phyloP scores from a whole-genome alignment of 768 basidiomycete genomes.

The Mycena maculata region DNA sequence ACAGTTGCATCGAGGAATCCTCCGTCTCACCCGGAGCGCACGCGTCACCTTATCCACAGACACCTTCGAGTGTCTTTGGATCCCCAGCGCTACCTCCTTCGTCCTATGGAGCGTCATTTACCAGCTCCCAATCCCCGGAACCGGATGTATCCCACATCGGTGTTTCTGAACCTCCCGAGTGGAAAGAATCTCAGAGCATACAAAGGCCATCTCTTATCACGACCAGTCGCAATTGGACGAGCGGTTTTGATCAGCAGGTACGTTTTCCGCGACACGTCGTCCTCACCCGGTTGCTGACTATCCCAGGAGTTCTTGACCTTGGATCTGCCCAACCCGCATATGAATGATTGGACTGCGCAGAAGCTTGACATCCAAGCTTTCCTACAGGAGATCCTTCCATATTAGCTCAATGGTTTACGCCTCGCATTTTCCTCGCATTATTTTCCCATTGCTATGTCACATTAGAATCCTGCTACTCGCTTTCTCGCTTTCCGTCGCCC shows the following conservation, averaged over 20 bases:
- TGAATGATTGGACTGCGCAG: conserved; percentile 29
- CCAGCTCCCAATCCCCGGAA: conserved; percentile 25
- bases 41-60: conserved; percentile 32
- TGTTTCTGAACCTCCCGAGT: conserved; percentile 3
- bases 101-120: conserved; percentile 11
- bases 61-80: conserved; percentile 25
- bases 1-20: conserved; percentile 29
- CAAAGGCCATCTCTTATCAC: conserved; percentile 5
- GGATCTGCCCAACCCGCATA: conserved; percentile 28
- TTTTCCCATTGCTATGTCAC: conserved; percentile 30
- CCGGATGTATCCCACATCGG: conserved; percentile 6
- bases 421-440: conserved; percentile 26
- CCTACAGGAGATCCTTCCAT: conserved; percentile 46
- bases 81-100: conserved; percentile 28
- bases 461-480: conserved; percentile 26
- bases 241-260: conserved; percentile 17
- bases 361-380: conserved; percentile 42
- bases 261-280: background rate
- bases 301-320: conserved; percentile 40
- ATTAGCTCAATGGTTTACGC: conserved; percentile 49
- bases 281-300: background rate
- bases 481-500: conserved; percentile 32
- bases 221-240: conserved; percentile 20
- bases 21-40: conserved; percentile 15
- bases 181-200: conserved; percentile 11